Percentiles rank a stretch among this genome's conserved stretches.
These are phyloP conservation scores for Fomitiporia mediterranea DNA, from an alignment of 1,284 basidiomycete species.

Conservation along the genomic window DNA sequence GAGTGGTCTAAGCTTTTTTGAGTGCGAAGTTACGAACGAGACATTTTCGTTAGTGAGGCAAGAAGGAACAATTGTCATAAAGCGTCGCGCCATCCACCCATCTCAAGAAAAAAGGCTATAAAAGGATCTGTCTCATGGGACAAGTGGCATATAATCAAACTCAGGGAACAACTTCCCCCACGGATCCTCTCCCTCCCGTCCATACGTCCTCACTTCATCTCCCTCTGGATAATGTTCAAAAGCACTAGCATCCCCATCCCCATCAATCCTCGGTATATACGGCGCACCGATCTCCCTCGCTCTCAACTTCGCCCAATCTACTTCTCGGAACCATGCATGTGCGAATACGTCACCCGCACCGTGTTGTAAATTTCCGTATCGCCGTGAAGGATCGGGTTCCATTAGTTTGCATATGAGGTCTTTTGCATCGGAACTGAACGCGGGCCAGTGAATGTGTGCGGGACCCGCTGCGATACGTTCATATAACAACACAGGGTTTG, in stretches of 20 bases:
- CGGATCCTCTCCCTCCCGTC: slow-evolving; percentile 14
- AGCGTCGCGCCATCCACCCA: not conserved
- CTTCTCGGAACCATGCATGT: slow-evolving; percentile 96
- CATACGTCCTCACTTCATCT: slow-evolving; percentile 18
- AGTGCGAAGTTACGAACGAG: no score
- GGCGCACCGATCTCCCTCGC: slow-evolving; percentile 78
- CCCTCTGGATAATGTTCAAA: slow-evolving; percentile 20
- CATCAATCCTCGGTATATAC: slow-evolving; percentile 20
- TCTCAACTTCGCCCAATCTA: slow-evolving; percentile 87
- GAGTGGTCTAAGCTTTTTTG: not conserved
- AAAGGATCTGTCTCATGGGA: slow-evolving; percentile 2
- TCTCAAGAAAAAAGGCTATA: not conserved
- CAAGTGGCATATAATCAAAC: slow-evolving; percentile 20
- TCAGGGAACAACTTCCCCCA: slow-evolving; percentile 18
- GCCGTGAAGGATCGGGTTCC: slow-evolving; percentile 85
- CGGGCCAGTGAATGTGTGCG: slow-evolving; percentile 80
- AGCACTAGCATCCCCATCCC: slow-evolving; percentile 20
- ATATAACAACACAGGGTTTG: slow-evolving; percentile 64
- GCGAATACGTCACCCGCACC: slow-evolving; percentile 95
- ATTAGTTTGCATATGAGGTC: slow-evolving; percentile 90
- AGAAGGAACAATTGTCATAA: no score
- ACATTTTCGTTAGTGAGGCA: no score
- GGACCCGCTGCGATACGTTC: slow-evolving; percentile 80
- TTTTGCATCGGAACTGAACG: slow-evolving; percentile 79
- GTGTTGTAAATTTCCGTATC: slow-evolving; percentile 88